Conservation (phyloP, 176 grass and related monocot species). For the Elymus sibiricus region DNA sequence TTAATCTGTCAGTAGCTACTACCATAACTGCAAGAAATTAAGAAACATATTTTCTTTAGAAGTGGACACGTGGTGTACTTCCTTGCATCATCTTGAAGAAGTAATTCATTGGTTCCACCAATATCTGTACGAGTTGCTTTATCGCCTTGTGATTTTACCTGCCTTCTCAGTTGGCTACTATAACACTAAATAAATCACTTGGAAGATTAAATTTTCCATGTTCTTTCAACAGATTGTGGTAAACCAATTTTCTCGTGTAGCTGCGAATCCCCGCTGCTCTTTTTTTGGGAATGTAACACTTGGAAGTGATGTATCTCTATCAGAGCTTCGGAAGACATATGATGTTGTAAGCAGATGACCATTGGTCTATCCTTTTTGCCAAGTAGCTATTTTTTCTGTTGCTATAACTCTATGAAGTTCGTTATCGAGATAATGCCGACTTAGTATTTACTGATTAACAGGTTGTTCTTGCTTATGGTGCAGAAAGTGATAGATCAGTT, state of each 20-base stretch:
- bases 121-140: neutral
- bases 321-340: conserved; percentile 64
- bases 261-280: conserved; percentile 59
- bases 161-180: neutral
- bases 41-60: neutral
- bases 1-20: neutral
- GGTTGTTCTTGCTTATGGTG: conserved; percentile 98
- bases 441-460: conserved; percentile 32
- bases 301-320: conserved; percentile 62
- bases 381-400: too few relatives aligned
- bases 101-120: neutral
- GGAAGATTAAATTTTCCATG: conserved; percentile 25
- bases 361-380: neutral
- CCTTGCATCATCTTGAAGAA: neutral
- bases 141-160: neutral
- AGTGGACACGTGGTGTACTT: neutral
- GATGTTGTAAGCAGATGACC: conserved; percentile 51
- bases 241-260: conserved; percentile 95
- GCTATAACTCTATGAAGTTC: neutral
- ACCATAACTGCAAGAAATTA: neutral
- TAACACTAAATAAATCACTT: neutral
- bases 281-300: conserved; percentile 89
- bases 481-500: conserved; percentile 88
- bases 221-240: conserved; percentile 88
- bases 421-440: neutral